These are phyloP conservation scores for Rickenella mellea DNA, from an alignment of 768 basidiomycete species.

Conservation along the genomic window DNA sequence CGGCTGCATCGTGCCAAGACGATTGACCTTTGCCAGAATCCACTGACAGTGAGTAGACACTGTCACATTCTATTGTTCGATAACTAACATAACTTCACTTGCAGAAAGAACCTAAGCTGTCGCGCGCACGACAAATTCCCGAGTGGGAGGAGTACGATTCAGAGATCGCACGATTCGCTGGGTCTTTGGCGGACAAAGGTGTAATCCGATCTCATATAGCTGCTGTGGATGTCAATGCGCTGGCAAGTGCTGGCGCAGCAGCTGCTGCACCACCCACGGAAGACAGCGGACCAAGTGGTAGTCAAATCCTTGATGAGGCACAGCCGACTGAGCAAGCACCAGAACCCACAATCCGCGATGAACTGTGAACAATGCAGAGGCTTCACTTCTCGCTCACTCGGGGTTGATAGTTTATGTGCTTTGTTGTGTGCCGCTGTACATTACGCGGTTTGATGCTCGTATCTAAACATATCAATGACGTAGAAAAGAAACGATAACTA, in stretches of 20 bases:
- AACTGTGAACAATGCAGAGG: too few species aligned
- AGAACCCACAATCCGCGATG: too few species aligned
- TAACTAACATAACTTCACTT: background rate
- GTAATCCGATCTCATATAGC: slow-evolving; percentile 58
- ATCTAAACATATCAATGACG: too few species aligned
- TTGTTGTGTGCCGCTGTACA: too few species aligned
- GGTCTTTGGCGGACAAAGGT: slow-evolving; percentile 60
- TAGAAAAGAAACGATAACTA: too few species aligned
- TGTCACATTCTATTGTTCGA: background rate
- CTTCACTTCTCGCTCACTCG: too few species aligned
- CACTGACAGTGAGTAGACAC: slow-evolving; percentile 61
- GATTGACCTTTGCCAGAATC: slow-evolving; percentile 95
- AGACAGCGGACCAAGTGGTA: too few species aligned
- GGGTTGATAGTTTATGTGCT: too few species aligned
- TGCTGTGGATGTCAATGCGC: slow-evolving; percentile 57
- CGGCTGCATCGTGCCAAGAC: slow-evolving; percentile 72
- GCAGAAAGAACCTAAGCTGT: slow-evolving; percentile 95
- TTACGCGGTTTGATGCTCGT: too few species aligned
- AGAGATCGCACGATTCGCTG: slow-evolving; percentile 81
- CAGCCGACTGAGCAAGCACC: background rate
- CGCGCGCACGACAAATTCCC: slow-evolving; percentile 87
- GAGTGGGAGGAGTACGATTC: slow-evolving; percentile 95
- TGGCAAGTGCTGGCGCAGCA: slow-evolving; percentile 41
- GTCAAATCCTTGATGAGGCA: too few species aligned
- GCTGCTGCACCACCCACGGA: too few species aligned